Evolutionary conservation across 1,284 basidiomycete genomes (phyloP).

Genomic region (Rhodotorula sp.): DNA sequence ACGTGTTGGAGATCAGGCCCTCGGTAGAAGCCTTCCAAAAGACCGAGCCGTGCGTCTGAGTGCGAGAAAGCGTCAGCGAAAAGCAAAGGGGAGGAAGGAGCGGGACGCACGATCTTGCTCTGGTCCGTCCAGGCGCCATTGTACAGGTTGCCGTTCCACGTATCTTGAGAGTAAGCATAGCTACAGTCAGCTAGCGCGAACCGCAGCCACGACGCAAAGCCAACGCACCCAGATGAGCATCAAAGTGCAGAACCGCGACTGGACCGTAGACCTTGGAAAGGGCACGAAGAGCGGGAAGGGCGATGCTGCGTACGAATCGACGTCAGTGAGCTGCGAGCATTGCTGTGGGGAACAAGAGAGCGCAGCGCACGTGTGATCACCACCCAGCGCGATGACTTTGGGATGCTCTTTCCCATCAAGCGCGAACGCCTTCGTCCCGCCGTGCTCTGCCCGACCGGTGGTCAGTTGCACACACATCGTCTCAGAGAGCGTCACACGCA

Average conservation of each 20-base stretch:
- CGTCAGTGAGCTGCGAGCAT: neutral
- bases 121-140: slow-evolving; percentile 35
- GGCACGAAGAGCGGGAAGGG: slow-evolving; percentile 53
- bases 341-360: no score
- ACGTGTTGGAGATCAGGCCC: slow-evolving; percentile 53
- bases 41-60: slow-evolving; percentile 53
- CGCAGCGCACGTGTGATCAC: slow-evolving; percentile 51
- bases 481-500: neutral
- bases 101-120: slow-evolving; percentile 34
- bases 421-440: slow-evolving; percentile 20
- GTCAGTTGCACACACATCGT: neutral
- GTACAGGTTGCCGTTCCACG: slow-evolving; percentile 25
- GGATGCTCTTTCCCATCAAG: slow-evolving; percentile 35
- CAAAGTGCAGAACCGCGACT: slow-evolving; percentile 56
- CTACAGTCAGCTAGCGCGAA: no score
- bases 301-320: slow-evolving; percentile 43
- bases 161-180: neutral
- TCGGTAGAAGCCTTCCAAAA: slow-evolving; percentile 55
- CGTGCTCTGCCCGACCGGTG: neutral
- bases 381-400: slow-evolving; percentile 53
- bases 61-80: neutral
- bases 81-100: neutral
- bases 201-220: neutral
- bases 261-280: slow-evolving; percentile 53
- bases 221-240: slow-evolving; percentile 49